Evolutionary conservation across 352 stramenopile species (phyloP).

Genomic region (Pythium biforme): DNA sequence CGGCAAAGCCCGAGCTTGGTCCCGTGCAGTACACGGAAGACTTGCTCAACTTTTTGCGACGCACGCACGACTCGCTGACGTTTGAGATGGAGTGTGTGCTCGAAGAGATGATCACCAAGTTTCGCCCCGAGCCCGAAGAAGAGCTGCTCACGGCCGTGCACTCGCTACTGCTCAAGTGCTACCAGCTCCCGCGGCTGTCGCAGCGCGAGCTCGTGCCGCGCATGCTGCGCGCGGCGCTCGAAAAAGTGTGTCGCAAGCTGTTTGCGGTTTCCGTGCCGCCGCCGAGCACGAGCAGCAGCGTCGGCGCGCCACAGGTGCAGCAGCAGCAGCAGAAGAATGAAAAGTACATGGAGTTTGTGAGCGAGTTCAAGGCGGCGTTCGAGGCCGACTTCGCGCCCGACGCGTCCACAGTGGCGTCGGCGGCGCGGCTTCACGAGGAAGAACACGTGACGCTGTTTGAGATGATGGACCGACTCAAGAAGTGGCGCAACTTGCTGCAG

Average conservation of each 20-base stretch:
- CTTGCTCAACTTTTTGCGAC: slow-evolving; percentile 94
- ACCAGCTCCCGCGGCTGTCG: slow-evolving; percentile 80
- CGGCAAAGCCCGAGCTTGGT: slow-evolving; percentile 68
- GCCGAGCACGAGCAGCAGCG: slow-evolving; percentile 1
- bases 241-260: slow-evolving; percentile 92
- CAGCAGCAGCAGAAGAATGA: slow-evolving; percentile 86
- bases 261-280: slow-evolving; percentile 47
- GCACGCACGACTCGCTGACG: slow-evolving; percentile 84
- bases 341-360: slow-evolving; percentile 86
- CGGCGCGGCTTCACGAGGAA: slow-evolving; percentile 21
- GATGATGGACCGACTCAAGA: slow-evolving; percentile 89
- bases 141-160: slow-evolving; percentile 96
- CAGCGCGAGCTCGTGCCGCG: slow-evolving; percentile 80
- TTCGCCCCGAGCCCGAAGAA: slow-evolving; percentile 96
- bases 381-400: slow-evolving; percentile 79
- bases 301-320: slow-evolving; percentile 32
- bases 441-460: slow-evolving; percentile 64
- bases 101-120: slow-evolving; percentile 98
- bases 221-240: slow-evolving; percentile 88
- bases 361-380: slow-evolving; percentile 86
- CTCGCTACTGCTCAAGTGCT: slow-evolving; percentile 94
- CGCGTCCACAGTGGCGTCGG: slow-evolving; percentile 8
- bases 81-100: slow-evolving; percentile 98
- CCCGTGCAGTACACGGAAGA: slow-evolving; percentile 90
- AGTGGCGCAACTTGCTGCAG: slow-evolving; percentile 90